phyloP scores from a whole-genome alignment of 2,329 filamentous ascomycete species.

The Scedosporium dehoogii region DNA sequence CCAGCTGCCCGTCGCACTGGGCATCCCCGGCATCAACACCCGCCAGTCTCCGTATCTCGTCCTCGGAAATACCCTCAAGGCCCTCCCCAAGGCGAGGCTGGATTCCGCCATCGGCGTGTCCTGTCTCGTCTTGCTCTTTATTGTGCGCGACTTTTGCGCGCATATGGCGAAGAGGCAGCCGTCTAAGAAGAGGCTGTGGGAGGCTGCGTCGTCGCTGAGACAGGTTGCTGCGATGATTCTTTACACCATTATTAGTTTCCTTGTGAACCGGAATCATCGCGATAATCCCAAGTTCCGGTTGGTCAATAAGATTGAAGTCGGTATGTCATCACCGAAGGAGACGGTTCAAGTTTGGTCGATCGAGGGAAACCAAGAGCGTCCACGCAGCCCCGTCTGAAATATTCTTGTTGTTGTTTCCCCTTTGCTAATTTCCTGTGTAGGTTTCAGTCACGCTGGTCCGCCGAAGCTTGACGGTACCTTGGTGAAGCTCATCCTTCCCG shows the following conservation, averaged over 20 bases:
- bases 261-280: constrained; percentile 48
- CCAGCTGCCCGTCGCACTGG: constrained; percentile 33
- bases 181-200: constrained; percentile 51
- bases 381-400: too few relatives aligned
- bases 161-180: constrained; percentile 53
- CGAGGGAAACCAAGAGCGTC: neutral
- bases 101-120: constrained; percentile 66
- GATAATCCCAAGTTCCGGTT: constrained; percentile 47
- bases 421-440: constrained; percentile 17
- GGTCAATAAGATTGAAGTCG: constrained; percentile 55
- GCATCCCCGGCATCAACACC: constrained; percentile 32
- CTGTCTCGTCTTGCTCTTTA: constrained; percentile 55
- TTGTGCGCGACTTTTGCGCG: constrained; percentile 51
- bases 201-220: constrained; percentile 64
- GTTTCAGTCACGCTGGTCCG: constrained; percentile 54
- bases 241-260: constrained; percentile 63
- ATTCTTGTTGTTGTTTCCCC: too few relatives aligned
- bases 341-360: neutral
- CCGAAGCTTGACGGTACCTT: constrained; percentile 47
- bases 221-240: constrained; percentile 67
- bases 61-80: constrained; percentile 31
- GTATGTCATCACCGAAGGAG: constrained; percentile 17
- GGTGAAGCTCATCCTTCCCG: constrained; percentile 44
- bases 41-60: constrained; percentile 34
- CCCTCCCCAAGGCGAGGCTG: constrained; percentile 34